Percentiles rank a stretch among this genome's conserved stretches.
phyloP scores from a whole-genome alignment of 768 basidiomycete species.

The Suillus clintonianus region DNA sequence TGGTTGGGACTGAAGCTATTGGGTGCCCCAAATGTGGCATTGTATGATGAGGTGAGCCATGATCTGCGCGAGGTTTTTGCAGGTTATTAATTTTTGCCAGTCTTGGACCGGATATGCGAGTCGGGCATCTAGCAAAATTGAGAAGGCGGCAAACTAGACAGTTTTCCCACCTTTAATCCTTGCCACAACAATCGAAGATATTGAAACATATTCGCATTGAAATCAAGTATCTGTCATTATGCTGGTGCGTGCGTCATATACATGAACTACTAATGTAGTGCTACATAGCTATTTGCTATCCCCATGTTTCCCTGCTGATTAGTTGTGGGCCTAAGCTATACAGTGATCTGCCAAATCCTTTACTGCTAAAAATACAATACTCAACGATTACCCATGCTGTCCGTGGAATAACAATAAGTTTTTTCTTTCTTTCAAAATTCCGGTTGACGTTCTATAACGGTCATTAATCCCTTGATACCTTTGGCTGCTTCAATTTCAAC shows the following conservation, averaged over 20 bases:
- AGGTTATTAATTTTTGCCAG: conserved; percentile 42
- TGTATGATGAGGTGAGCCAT: conserved; percentile 89
- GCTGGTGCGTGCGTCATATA: conserved; percentile 6
- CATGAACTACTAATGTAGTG: conserved; percentile 21
- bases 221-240: conserved; percentile 3
- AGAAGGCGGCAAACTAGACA: conserved; percentile 39
- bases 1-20: conserved; percentile 89
- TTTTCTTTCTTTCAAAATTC: conserved; percentile 25
- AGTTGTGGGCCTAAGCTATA: conserved; percentile 15
- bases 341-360: conserved; percentile 12
- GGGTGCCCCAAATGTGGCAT: conserved; percentile 57
- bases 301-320: conserved; percentile 16
- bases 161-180: background rate
- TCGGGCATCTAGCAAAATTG: conserved; percentile 73
- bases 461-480: conserved; percentile 39
- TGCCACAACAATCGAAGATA: background rate
- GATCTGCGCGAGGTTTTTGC: conserved; percentile 8
- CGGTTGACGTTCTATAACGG: conserved; percentile 34
- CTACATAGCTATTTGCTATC: conserved; percentile 29
- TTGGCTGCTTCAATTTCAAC: conserved; percentile 36
- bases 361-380: conserved; percentile 22
- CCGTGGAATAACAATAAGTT: conserved; percentile 4
- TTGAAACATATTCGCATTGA: background rate
- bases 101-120: conserved; percentile 95
- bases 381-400: conserved; percentile 19